These are phyloP conservation scores for Avena insularis DNA, from an alignment of 176 grass and related monocot genomes.

Conservation along the genomic window DNA sequence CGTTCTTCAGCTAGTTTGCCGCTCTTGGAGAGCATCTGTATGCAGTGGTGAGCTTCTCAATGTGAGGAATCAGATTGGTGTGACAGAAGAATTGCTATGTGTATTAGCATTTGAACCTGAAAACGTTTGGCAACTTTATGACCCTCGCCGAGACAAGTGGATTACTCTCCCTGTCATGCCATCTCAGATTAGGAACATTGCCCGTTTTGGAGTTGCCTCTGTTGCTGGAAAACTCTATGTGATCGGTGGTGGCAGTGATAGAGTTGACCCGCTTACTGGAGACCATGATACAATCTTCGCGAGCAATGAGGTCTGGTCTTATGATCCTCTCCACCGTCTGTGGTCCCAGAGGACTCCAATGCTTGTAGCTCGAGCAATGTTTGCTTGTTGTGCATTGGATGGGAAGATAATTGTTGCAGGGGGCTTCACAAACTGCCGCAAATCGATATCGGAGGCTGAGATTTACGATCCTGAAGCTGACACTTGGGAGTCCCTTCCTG, in stretches of 20 bases:
- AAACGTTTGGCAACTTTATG: constrained; percentile 97
- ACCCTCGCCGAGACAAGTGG: constrained; percentile 85
- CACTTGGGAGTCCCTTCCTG: constrained; percentile 79
- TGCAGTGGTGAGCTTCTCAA: constrained; percentile 61
- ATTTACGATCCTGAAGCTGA: constrained; percentile 86
- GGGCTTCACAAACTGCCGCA: constrained; percentile 89
- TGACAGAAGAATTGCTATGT: constrained; percentile 83
- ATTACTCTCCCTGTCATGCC: constrained; percentile 94
- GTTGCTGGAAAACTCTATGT: constrained; percentile 91
- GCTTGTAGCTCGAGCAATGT: constrained; percentile 88
- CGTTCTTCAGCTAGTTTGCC: constrained; percentile 79
- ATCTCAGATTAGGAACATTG: constrained; percentile 88
- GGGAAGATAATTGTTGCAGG: constrained; percentile 93
- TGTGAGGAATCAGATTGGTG: constrained; percentile 59
- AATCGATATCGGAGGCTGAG: constrained; percentile 84
- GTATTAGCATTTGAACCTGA: constrained; percentile 95
- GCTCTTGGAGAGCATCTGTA: constrained; percentile 75
- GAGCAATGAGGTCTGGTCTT: constrained; percentile 97
- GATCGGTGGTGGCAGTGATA: constrained; percentile 93
- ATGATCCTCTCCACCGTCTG: constrained; percentile 68
- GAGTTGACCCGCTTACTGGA: constrained; percentile 91
- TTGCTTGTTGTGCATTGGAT: constrained; percentile 90
- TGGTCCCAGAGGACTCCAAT: constrained; percentile 72
- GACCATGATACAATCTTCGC: constrained; percentile 95
- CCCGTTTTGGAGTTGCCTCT: constrained; percentile 79